Evolutionary conservation across 169 alveolate species (phyloP).

Genomic region (Eimeria maxima): DNA sequence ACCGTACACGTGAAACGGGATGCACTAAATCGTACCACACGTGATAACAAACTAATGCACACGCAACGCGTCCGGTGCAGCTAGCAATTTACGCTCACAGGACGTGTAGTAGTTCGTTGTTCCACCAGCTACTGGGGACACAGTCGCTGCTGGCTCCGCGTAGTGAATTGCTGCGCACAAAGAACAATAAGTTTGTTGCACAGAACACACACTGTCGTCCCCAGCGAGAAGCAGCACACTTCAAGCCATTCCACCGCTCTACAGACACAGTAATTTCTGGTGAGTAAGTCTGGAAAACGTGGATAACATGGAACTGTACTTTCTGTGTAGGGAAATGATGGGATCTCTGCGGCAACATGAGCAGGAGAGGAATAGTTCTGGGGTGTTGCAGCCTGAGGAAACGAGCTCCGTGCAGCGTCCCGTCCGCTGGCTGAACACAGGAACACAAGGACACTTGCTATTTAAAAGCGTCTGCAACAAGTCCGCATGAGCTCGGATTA

Average conservation of each 20-base stretch:
- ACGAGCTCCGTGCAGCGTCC: slow-evolving; percentile 7
- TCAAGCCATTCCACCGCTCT: not conserved
- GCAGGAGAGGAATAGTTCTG: slow-evolving; percentile 61
- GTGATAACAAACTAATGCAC: not conserved
- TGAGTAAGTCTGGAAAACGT: not conserved
- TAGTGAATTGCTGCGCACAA: slow-evolving; percentile 58
- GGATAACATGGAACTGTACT: not conserved
- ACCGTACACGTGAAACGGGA: not conserved
- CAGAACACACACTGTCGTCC: not conserved
- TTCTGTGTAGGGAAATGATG: slow-evolving; percentile 42
- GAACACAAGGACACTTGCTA: not conserved
- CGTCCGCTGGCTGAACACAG: slow-evolving; percentile 68
- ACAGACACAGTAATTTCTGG: not conserved
- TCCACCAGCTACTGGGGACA: slow-evolving; percentile 40
- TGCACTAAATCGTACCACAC: not conserved
- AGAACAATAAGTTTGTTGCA: not conserved
- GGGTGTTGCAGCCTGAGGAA: slow-evolving; percentile 56
- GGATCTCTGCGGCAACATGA: slow-evolving; percentile 18
- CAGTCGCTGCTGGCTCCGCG: slow-evolving; percentile 64
- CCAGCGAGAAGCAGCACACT: not conserved
- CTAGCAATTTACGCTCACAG: not conserved
- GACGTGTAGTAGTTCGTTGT: slow-evolving; percentile 65
- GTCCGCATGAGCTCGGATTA: not conserved
- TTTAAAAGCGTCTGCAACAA: not conserved
- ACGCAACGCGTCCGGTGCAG: not conserved